These are phyloP conservation scores for Whalleya microplaca DNA, from an alignment of 2,329 filamentous ascomycete genomes.

Conservation along the genomic window DNA sequence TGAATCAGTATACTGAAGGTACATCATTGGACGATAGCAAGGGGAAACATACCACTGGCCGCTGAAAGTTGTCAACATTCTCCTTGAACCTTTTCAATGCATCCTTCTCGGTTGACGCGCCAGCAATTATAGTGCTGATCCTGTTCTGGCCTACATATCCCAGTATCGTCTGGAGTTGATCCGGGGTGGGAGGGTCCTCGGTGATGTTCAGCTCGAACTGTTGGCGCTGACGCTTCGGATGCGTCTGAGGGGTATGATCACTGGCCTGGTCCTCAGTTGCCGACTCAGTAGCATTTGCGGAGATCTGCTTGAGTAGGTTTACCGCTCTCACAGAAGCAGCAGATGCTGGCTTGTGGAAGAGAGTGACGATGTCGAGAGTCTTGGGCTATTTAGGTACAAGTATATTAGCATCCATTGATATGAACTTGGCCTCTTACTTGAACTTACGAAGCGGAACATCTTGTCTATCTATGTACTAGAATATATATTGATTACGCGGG, in stretches of 20 bases:
- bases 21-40: background rate
- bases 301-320: slow-evolving; percentile 78
- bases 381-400: slow-evolving; percentile 64
- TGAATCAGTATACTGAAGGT: slow-evolving; percentile 28
- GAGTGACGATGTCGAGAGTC: slow-evolving; percentile 86
- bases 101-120: slow-evolving; percentile 74
- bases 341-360: slow-evolving; percentile 86
- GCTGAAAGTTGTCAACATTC: slow-evolving; percentile 68
- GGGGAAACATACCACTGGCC: slow-evolving; percentile 70
- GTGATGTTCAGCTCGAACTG: slow-evolving; percentile 89
- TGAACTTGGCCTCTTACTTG: background rate
- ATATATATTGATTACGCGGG: background rate
- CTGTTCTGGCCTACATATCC: slow-evolving; percentile 74
- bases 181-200: slow-evolving; percentile 76
- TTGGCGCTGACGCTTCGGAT: slow-evolving; percentile 51
- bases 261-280: slow-evolving; percentile 77
- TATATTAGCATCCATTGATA: slow-evolving; percentile 1
- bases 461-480: slow-evolving; percentile 23
- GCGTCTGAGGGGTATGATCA: slow-evolving; percentile 64
- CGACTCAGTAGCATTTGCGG: slow-evolving; percentile 67
- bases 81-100: slow-evolving; percentile 79
- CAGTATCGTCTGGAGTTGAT: slow-evolving; percentile 82
- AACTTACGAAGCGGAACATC: slow-evolving; percentile 54
- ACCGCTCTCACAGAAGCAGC: slow-evolving; percentile 74
- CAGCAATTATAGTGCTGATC: slow-evolving; percentile 67